These are phyloP conservation scores for Mycena amicta DNA, from an alignment of 768 basidiomycete species.

Conservation along the genomic window DNA sequence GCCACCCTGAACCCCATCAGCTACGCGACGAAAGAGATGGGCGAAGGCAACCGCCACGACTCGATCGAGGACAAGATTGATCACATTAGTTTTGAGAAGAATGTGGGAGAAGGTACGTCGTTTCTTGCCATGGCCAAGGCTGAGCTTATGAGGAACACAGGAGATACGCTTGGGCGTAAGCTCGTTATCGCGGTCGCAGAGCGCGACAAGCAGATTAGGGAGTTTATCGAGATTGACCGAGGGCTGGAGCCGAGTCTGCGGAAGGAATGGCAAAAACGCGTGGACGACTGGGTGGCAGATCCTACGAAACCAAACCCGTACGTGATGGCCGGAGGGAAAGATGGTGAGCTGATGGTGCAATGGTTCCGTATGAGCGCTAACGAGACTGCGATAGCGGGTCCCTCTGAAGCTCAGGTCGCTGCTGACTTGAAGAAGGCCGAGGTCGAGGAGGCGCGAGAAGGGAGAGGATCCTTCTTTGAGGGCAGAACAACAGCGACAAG, in stretches of 20 bases:
- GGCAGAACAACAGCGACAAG: not conserved
- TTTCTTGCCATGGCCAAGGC: not conserved
- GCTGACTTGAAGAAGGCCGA: not conserved
- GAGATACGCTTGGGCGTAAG: not conserved
- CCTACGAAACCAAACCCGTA: not conserved
- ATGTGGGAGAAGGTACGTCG: slow-evolving; percentile 1
- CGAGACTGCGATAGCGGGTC: too few species aligned
- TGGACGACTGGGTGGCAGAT: slow-evolving; percentile 7
- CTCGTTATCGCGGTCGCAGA: slow-evolving; percentile 11
- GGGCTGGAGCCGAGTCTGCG: not conserved
- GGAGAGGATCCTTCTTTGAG: not conserved
- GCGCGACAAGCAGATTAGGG: slow-evolving; percentile 1
- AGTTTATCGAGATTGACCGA: not conserved
- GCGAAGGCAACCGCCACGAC: too few species aligned
- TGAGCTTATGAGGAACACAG: not conserved
- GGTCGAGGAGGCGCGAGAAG: too few species aligned
- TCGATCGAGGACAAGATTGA: slow-evolving; percentile 31
- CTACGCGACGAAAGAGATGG: too few species aligned
- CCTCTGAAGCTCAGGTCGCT: slow-evolving; percentile 2
- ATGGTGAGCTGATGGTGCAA: not conserved
- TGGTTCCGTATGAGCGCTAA: not conserved
- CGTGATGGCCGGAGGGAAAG: not conserved
- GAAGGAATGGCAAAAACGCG: not conserved
- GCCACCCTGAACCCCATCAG: too few species aligned
- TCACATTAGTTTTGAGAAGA: too few species aligned